Evolutionary conservation across 179 eudicot species (phyloP).

Genomic region (Sideroxylon spinosum): DNA sequence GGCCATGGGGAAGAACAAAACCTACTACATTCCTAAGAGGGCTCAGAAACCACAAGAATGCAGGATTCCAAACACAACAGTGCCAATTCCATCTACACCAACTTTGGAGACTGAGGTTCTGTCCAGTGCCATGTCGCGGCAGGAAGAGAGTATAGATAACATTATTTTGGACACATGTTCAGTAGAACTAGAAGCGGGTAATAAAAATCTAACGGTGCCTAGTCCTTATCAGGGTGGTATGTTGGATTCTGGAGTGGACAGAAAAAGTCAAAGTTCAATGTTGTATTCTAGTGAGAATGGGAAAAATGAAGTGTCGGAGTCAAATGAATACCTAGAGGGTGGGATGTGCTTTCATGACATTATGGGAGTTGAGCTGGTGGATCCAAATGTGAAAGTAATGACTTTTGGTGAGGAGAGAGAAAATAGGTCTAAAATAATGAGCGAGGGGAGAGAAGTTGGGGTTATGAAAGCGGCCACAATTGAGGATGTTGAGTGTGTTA

Average conservation of each 20-base stretch:
- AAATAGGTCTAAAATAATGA: background rate
- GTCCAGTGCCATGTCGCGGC: background rate
- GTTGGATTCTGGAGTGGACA: background rate
- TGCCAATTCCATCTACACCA: slow-evolving; percentile 22
- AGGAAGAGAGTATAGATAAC: background rate
- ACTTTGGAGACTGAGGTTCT: slow-evolving; percentile 13
- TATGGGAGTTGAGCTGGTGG: slow-evolving; percentile 33
- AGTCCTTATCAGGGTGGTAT: no score
- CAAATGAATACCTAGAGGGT: background rate
- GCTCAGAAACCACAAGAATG: background rate
- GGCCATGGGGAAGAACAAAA: slow-evolving; percentile 43
- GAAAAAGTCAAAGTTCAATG: background rate
- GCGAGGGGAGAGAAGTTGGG: slow-evolving; percentile 9
- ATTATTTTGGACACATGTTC: background rate
- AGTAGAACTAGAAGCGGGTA: no score
- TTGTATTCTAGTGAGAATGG: no score
- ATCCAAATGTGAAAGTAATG: slow-evolving; percentile 22
- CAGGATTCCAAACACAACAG: background rate
- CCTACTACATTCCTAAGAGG: background rate
- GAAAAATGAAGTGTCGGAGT: no score
- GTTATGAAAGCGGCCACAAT: background rate
- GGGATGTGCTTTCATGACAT: slow-evolving; percentile 26
- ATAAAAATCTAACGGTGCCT: no score
- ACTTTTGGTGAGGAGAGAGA: slow-evolving; percentile 6
- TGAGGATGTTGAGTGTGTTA: no score